Conservation (phyloP, 2,329 filamentous ascomycete genomes). For the Pseudogymnoascus sp. region DNA sequence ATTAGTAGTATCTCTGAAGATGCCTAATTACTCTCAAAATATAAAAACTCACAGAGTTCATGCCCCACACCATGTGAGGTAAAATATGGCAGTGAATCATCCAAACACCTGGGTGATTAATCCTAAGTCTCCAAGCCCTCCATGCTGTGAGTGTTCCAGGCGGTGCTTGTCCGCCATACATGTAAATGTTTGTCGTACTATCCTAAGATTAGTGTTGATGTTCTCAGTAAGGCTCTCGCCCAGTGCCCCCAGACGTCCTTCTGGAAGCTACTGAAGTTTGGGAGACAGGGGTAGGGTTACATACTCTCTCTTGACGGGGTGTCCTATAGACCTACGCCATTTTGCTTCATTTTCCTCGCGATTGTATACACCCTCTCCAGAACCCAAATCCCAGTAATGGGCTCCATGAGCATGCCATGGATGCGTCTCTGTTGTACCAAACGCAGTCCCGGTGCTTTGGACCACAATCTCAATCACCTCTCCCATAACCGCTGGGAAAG, state of each 20-base stretch:
- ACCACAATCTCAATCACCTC: slow-evolving; percentile 41
- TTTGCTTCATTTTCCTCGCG: slow-evolving; percentile 32
- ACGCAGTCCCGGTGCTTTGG: slow-evolving; percentile 34
- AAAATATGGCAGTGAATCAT: slow-evolving; percentile 45
- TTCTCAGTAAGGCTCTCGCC: background rate
- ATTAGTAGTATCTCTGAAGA: background rate
- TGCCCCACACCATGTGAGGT: slow-evolving; percentile 37
- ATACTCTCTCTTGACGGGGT: slow-evolving; percentile 3
- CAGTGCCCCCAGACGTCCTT: background rate
- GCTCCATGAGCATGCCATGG: slow-evolving; percentile 28
- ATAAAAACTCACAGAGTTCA: background rate
- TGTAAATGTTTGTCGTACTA: slow-evolving; percentile 38
- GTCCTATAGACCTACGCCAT: background rate
- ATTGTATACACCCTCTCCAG: slow-evolving; percentile 40
- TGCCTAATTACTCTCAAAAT: slow-evolving; percentile 18
- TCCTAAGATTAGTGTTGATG: background rate
- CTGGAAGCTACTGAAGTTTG: background rate
- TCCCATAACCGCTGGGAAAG: slow-evolving; percentile 39
- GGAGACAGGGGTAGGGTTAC: background rate
- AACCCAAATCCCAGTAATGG: slow-evolving; percentile 36
- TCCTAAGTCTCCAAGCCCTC: slow-evolving; percentile 43
- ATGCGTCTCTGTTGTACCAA: slow-evolving; percentile 32
- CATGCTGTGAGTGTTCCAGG: slow-evolving; percentile 29
- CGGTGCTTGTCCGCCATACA: slow-evolving; percentile 29
- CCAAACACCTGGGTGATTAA: slow-evolving; percentile 41